Evolutionary conservation across 2,329 filamentous ascomycete genomes (phyloP).

Genomic region (Niveomyces coronatus): DNA sequence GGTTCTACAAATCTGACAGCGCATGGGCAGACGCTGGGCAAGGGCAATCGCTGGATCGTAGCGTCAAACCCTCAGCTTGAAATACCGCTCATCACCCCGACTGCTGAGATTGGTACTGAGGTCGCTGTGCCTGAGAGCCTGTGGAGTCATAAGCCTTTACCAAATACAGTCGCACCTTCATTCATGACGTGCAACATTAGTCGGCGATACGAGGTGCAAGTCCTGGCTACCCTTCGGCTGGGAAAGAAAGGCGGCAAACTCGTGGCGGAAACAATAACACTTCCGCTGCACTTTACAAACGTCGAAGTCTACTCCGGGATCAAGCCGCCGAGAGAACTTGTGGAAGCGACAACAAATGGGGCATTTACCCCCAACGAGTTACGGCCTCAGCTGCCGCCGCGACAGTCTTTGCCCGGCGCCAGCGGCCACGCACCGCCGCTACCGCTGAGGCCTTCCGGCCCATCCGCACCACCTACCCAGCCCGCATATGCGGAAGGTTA

Average conservation of each 20-base stretch:
- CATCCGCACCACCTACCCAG: slow-evolving; percentile 50
- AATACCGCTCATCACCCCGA: slow-evolving; percentile 51
- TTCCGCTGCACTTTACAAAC: slow-evolving; percentile 65
- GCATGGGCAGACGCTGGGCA: slow-evolving; percentile 60
- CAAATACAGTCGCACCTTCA: slow-evolving; percentile 76
- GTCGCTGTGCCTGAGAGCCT: slow-evolving; percentile 56
- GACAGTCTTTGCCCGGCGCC: slow-evolving; percentile 9
- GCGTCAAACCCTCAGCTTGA: slow-evolving; percentile 60
- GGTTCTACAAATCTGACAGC: slow-evolving; percentile 72
- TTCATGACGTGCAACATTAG: slow-evolving; percentile 85
- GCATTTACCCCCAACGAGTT: slow-evolving; percentile 22
- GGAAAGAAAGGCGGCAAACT: slow-evolving; percentile 32
- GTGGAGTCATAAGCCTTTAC: slow-evolving; percentile 64
- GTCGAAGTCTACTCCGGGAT: slow-evolving; percentile 84
- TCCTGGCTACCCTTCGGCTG: slow-evolving; percentile 68
- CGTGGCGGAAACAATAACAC: slow-evolving; percentile 59
- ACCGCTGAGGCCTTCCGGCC: slow-evolving; percentile 24
- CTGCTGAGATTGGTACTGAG: slow-evolving; percentile 54
- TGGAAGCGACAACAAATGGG: slow-evolving; percentile 45
- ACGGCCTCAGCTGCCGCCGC: slow-evolving; percentile 18
- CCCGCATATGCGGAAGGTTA: slow-evolving; percentile 35
- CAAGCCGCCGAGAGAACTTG: slow-evolving; percentile 63
- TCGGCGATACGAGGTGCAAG: slow-evolving; percentile 72
- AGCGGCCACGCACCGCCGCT: slow-evolving; percentile 12
- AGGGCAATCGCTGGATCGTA: slow-evolving; percentile 67